Conservation (phyloP, 1,284 basidiomycete genomes). For the Boletus subluridellus region DNA sequence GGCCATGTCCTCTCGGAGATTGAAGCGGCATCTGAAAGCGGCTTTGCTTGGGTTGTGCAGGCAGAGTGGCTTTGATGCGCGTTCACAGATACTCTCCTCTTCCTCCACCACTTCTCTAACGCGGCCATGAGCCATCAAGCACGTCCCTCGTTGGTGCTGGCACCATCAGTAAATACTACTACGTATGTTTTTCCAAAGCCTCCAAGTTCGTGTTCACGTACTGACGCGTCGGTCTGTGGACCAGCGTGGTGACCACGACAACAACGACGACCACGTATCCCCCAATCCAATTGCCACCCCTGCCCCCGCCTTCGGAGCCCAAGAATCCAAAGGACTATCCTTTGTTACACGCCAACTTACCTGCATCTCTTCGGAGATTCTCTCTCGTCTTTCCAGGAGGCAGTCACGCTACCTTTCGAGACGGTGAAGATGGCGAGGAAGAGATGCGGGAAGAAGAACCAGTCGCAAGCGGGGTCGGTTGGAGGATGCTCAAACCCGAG, state of each 20-base stretch:
- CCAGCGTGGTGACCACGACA: constrained; percentile 79
- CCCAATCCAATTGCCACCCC: constrained; percentile 69
- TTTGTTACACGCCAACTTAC: constrained; percentile 65
- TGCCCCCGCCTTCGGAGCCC: constrained; percentile 65
- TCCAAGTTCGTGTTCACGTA: constrained; percentile 6
- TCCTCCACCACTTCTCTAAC: constrained; percentile 23
- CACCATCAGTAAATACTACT: constrained; percentile 74
- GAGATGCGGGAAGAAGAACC: constrained; percentile 71
- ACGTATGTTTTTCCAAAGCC: constrained; percentile 47
- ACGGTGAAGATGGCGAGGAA: constrained; percentile 58
- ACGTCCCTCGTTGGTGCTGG: constrained; percentile 62
- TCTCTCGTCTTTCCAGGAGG: constrained; percentile 76
- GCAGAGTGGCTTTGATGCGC: constrained; percentile 36
- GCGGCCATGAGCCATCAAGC: constrained; percentile 51
- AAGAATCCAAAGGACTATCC: constrained; percentile 76
- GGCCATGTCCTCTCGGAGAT: constrained; percentile 19
- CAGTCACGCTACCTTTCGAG: constrained; percentile 69
- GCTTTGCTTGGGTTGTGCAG: constrained; percentile 32
- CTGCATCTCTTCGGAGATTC: constrained; percentile 65
- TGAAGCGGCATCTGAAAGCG: constrained; percentile 28
- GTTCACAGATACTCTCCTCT: constrained; percentile 26
- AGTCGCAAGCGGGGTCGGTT: constrained; percentile 61
- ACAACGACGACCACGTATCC: constrained; percentile 82
- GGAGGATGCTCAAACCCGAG: constrained; percentile 68
- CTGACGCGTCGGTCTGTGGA: constrained; percentile 30